These are phyloP conservation scores for Globisporangium uncinulatum DNA, from an alignment of 352 stramenopile species.

Conservation along the genomic window DNA sequence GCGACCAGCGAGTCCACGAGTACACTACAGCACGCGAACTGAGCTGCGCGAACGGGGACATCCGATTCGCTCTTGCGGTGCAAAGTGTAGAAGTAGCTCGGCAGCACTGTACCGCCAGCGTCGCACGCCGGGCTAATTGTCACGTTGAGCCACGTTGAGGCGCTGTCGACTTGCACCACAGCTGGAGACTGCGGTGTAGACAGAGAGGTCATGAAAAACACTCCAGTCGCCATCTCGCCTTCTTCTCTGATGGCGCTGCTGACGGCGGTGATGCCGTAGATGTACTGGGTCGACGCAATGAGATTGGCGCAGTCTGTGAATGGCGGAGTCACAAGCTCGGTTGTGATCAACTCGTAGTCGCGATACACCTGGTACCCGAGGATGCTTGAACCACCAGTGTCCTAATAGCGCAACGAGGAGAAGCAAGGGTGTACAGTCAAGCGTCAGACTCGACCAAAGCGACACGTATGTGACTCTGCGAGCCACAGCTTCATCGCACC, in stretches of 20 bases:
- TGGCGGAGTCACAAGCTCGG: slow-evolving; percentile 21
- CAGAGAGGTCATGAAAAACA: slow-evolving; percentile 21
- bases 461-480: too few relatives aligned
- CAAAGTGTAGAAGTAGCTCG: slow-evolving; percentile 37
- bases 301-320: slow-evolving; percentile 45
- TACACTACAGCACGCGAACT: slow-evolving; percentile 44
- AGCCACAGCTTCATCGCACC: slow-evolving; percentile 16
- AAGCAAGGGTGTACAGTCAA: too few relatives aligned
- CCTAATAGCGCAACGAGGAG: slow-evolving; percentile 8
- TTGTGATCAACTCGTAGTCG: slow-evolving; percentile 36
- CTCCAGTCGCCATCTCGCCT: slow-evolving; percentile 25
- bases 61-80: not conserved
- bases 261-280: slow-evolving; percentile 43
- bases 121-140: slow-evolving; percentile 32
- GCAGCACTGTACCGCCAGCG: slow-evolving; percentile 18
- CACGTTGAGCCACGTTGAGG: slow-evolving; percentile 30
- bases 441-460: not conserved
- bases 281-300: slow-evolving; percentile 25
- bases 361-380: slow-evolving; percentile 56
- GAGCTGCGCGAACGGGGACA: slow-evolving; percentile 9
- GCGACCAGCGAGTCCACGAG: slow-evolving; percentile 20
- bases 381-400: slow-evolving; percentile 29
- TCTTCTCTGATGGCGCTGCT: slow-evolving; percentile 18
- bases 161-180: slow-evolving; percentile 15
- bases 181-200: slow-evolving; percentile 22